Conservation (phyloP, 129 eudicot species). For the Dittrichia graveolens region DNA sequence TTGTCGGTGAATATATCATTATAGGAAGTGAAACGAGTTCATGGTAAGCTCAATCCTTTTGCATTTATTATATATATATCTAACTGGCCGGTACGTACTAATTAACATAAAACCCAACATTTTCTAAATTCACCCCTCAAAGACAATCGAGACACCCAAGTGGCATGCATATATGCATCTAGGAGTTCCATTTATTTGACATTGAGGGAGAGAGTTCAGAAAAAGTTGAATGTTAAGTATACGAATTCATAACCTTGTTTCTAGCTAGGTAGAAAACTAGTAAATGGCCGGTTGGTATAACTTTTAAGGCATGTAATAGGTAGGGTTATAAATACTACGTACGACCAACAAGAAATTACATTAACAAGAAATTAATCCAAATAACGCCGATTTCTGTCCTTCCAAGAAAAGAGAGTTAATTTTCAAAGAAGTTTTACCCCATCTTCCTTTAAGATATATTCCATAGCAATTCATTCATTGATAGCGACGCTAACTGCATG, state of each 20-base stretch:
- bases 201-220: slow-evolving; percentile 58
- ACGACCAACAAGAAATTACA: not conserved
- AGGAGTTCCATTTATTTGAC: slow-evolving; percentile 16
- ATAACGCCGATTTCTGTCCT: not conserved
- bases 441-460: not conserved
- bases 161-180: too few species aligned
- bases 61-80: too few species aligned
- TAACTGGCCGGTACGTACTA: not conserved
- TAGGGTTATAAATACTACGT: slow-evolving; percentile 10
- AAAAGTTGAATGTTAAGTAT: slow-evolving; percentile 21
- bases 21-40: not conserved
- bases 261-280: not conserved
- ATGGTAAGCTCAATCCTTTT: not conserved
- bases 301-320: not conserved
- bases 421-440: slow-evolving; percentile 3
- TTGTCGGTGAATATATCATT: not conserved
- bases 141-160: slow-evolving; percentile 4
- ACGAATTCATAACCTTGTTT: not conserved
- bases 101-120: slow-evolving; percentile 12
- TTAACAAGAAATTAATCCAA: not conserved
- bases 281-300: not conserved
- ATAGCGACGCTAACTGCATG: not conserved
- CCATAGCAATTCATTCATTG: not conserved
- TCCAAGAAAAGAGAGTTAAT: not conserved
- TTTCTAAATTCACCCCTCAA: slow-evolving; percentile 31